These are phyloP conservation scores for Cardiospermum halicacabum DNA, from an alignment of 345 rosid species.

Conservation along the genomic window DNA sequence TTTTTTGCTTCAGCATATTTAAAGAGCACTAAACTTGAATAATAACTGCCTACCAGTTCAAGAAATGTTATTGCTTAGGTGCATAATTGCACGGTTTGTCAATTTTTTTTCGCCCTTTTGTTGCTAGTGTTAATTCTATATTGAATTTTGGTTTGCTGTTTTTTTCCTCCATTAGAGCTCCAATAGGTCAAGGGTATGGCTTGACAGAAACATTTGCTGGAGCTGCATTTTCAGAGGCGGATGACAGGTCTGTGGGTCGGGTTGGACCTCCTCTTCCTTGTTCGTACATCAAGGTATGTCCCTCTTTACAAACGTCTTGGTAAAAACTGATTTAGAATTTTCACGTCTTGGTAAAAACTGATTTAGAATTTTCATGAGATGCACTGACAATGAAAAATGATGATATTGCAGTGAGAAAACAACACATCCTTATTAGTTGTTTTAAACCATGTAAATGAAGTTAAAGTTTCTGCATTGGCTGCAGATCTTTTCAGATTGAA, in stretches of 20 bases:
- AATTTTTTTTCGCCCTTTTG: neutral
- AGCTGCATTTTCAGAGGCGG: slow-evolving; percentile 76
- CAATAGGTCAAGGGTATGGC: slow-evolving; percentile 89
- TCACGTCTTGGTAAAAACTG: neutral
- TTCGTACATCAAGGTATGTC: slow-evolving; percentile 60
- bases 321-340: neutral
- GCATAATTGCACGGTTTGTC: neutral
- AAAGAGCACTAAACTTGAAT: no score
- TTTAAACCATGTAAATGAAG: neutral
- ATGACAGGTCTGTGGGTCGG: slow-evolving; percentile 69
- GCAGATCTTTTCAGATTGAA: neutral
- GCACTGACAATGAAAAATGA: no score
- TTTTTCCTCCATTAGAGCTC: slow-evolving; percentile 45
- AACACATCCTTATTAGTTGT: neutral
- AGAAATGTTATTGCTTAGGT: neutral
- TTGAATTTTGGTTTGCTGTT: slow-evolving; percentile 13
- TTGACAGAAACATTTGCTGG: slow-evolving; percentile 96
- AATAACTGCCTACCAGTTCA: no score
- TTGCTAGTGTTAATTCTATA: neutral
- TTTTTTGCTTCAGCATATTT: neutral
- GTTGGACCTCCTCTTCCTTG: slow-evolving; percentile 95
- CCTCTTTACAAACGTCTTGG: neutral
- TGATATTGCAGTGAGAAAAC: no score
- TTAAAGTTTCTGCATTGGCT: no score
- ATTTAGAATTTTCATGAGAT: slow-evolving; percentile 1